Conservation (phyloP, 306 rosid species). For the Acmispon strigosus region DNA sequence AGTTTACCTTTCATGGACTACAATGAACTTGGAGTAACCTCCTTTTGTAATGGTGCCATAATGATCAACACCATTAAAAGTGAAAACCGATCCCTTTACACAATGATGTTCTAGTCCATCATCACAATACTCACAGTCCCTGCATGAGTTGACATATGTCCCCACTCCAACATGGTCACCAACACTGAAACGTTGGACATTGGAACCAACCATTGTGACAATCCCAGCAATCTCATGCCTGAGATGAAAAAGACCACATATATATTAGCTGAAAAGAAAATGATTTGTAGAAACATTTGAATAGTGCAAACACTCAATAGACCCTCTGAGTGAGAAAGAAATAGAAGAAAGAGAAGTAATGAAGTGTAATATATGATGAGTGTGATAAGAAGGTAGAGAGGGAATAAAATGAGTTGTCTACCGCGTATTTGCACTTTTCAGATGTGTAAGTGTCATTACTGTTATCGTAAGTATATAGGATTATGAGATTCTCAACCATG, state of each 20-base stretch:
- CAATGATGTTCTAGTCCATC: slow-evolving; percentile 51
- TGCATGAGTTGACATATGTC: slow-evolving; percentile 73
- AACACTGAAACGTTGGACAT: slow-evolving; percentile 49
- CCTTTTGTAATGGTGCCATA: slow-evolving; percentile 84
- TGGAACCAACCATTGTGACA: slow-evolving; percentile 58
- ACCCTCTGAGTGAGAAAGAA: too few species aligned
- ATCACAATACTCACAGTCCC: slow-evolving; percentile 64
- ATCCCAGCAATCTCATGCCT: slow-evolving; percentile 85
- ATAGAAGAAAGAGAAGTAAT: too few species aligned
- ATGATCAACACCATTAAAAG: slow-evolving; percentile 58
- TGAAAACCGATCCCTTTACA: slow-evolving; percentile 34
- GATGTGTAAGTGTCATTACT: too few species aligned
- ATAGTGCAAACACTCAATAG: too few species aligned
- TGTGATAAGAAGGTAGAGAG: too few species aligned
- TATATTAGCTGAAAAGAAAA: neutral
- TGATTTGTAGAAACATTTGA: too few species aligned
- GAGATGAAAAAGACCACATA: neutral
- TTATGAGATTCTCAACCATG: neutral
- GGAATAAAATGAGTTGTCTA: too few species aligned
- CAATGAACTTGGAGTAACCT: slow-evolving; percentile 68
- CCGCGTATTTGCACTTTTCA: too few species aligned
- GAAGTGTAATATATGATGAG: too few species aligned
- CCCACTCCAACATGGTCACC: slow-evolving; percentile 90
- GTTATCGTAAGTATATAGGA: neutral
- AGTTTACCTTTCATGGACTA: slow-evolving; percentile 63